Base-by-base conservation (phyloP, 2,329 filamentous ascomycete species). In the Aphanoascus verrucosus region DNA sequence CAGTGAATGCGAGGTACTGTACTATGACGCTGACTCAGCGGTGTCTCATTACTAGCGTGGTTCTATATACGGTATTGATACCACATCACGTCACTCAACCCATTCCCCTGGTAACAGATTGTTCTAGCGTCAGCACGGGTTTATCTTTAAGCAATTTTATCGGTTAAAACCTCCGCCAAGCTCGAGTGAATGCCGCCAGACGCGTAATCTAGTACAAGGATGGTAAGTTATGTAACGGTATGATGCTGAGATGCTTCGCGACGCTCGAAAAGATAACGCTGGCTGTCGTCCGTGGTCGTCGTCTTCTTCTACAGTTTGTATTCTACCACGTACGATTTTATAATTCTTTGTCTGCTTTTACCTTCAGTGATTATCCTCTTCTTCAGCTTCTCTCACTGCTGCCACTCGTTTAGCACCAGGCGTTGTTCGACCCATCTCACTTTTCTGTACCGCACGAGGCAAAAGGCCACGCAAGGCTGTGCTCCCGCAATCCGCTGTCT, bases 141-240 rank as follows among this genome's bases (percentile, higher is more conserved):
- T 5, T n/a, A 6, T 23, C 45, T 38, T 14, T 5, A 14, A 31
- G 41, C 12, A 8, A 2, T n/a, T 12, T 17, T 3, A 52, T 52
- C 45, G 49, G 49, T 31, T 45, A 11, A 17, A 14, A 8, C 20
- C 15, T 17, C 15, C 49, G 15, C 28, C 12, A 31, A 44, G 23
- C 2, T 12, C 20, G 20, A 40, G 12, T 42, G 31, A 41, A 11
- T 14, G 14, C 17, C 4, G 1, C 41, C 7, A 32, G 37, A 52
- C 40, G 28, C 42, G 49, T 52, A 52, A 52, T 52, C 19, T 28
- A 23, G 15, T 52, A 52, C 49, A 6, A 17, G 28, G 4, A 37
- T n/a, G 19, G 34, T 43, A n/a, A n/a, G 40, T 14, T 8, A 35
- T 44, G 49, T 44, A 44, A 41, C 15, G 40, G 23, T 43, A 42